Evolutionary conservation across 1,284 basidiomycete species (phyloP).

Genomic region (Trametes sp.): DNA sequence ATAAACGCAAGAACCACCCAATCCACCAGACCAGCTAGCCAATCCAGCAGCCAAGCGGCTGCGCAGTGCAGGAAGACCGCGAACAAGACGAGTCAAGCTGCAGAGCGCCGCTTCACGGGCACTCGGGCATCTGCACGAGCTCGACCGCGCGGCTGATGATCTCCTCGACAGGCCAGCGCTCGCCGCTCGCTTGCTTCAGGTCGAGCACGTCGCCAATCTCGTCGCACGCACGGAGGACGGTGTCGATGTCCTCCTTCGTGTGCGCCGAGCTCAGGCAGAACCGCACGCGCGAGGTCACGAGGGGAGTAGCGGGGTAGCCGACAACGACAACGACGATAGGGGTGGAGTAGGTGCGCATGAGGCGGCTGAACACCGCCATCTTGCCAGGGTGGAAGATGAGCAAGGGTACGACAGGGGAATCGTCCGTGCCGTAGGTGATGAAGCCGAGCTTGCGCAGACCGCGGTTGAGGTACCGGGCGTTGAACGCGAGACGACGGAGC

Average conservation of each 20-base stretch:
- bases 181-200: constrained; percentile 80
- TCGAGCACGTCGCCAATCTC: constrained; percentile 91
- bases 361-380: constrained; percentile 87
- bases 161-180: constrained; percentile 86
- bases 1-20: constrained; percentile 2
- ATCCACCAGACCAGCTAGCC: neutral
- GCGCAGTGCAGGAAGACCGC: constrained; percentile 7
- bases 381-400: constrained; percentile 95
- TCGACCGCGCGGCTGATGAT: constrained; percentile 82
- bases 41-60: neutral
- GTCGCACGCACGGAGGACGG: constrained; percentile 87
- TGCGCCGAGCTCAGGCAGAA: constrained; percentile 96
- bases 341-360: constrained; percentile 86
- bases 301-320: constrained; percentile 91
- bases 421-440: constrained; percentile 93
- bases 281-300: constrained; percentile 89
- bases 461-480: constrained; percentile 89
- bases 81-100: neutral
- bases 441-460: constrained; percentile 94
- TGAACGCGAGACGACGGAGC: constrained; percentile 92
- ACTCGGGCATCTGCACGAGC: constrained; percentile 62
- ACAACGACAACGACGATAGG: constrained; percentile 92
- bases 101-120: constrained; percentile 26
- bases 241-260: constrained; percentile 97
- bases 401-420: constrained; percentile 94